Percentiles rank a stretch among this genome's conserved stretches.
Conservation (phyloP, 371 early-diverging fungal species). For the Rhizopus stolonifer region DNA sequence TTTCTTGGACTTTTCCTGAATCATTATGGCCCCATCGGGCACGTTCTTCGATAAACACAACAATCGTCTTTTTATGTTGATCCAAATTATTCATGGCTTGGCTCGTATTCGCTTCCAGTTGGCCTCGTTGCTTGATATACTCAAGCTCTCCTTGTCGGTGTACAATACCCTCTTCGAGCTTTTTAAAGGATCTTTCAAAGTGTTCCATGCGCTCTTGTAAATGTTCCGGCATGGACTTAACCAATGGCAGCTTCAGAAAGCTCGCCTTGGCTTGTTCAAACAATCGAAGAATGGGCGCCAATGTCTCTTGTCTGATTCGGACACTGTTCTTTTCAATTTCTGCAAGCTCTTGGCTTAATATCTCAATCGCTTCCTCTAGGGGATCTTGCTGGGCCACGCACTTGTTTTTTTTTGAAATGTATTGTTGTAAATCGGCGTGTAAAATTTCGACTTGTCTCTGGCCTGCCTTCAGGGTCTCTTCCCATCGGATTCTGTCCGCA, state of each 20-base stretch:
- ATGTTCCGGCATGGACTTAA: slow-evolving; percentile 19
- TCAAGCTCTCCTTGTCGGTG: slow-evolving; percentile 22
- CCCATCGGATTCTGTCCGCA: slow-evolving; percentile 20
- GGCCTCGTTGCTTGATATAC: slow-evolving; percentile 18
- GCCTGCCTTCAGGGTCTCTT: slow-evolving; percentile 2
- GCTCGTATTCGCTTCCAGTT: slow-evolving; percentile 14
- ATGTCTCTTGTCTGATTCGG: not conserved
- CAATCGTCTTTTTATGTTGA: slow-evolving; percentile 5
- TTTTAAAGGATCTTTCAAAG: slow-evolving; percentile 7
- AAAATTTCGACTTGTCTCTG: slow-evolving; percentile 10
- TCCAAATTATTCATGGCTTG: slow-evolving; percentile 10
- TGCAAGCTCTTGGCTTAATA: slow-evolving; percentile 2
- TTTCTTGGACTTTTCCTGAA: not conserved
- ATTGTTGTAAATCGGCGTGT: slow-evolving; percentile 16
- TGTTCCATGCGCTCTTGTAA: slow-evolving; percentile 22
- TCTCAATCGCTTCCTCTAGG: not conserved
- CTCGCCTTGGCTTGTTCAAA: slow-evolving; percentile 3
- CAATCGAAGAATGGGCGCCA: not conserved
- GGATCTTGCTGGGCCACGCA: slow-evolving; percentile 29
- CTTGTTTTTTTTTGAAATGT: slow-evolving; percentile 26
- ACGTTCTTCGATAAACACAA: slow-evolving; percentile 12
- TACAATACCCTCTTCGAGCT: slow-evolving; percentile 17
- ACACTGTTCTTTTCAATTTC: slow-evolving; percentile 6
- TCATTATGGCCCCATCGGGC: slow-evolving; percentile 21
- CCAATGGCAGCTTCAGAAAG: slow-evolving; percentile 20